Percentiles rank a stretch among this genome's conserved stretches.
Conservation (phyloP, 192 early-diverging fungal species). For the Rhizoclosmatium sp. region DNA sequence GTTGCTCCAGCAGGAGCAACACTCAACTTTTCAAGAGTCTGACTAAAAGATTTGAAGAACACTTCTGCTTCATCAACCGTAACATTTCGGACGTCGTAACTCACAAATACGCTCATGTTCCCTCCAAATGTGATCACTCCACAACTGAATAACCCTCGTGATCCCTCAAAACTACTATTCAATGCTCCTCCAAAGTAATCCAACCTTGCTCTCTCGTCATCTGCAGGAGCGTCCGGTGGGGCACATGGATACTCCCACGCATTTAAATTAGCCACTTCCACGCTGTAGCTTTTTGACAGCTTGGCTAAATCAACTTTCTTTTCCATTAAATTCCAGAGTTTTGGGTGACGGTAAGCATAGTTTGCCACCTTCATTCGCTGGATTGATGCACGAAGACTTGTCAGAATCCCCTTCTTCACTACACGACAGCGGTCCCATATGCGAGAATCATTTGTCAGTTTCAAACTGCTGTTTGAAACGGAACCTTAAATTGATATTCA, state of each 20-base stretch:
- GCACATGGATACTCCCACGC: slow-evolving; percentile 54
- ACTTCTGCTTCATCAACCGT: slow-evolving; percentile 45
- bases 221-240: slow-evolving; percentile 12
- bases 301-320: slow-evolving; percentile 44
- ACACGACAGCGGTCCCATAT: slow-evolving; percentile 51
- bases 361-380: slow-evolving; percentile 39
- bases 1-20: slow-evolving; percentile 8
- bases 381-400: slow-evolving; percentile 38
- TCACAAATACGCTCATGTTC: slow-evolving; percentile 42
- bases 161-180: slow-evolving; percentile 49
- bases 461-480: slow-evolving; percentile 41
- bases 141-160: slow-evolving; percentile 51
- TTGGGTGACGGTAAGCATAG: slow-evolving; percentile 6
- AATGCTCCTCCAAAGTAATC: slow-evolving; percentile 46
- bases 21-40: slow-evolving; percentile 25
- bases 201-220: slow-evolving; percentile 36
- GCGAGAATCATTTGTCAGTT: slow-evolving; percentile 33
- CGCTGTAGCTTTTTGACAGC: slow-evolving; percentile 44
- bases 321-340: slow-evolving; percentile 44
- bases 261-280: slow-evolving; percentile 58
- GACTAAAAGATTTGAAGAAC: slow-evolving; percentile 44
- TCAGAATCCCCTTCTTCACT: slow-evolving; percentile 39
- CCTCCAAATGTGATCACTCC: slow-evolving; percentile 54
- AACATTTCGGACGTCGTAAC: slow-evolving; percentile 43
- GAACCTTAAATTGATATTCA: slow-evolving; percentile 24